phyloP scores from a whole-genome alignment of 2,329 filamentous ascomycete species.

The Curvularia sp. region DNA sequence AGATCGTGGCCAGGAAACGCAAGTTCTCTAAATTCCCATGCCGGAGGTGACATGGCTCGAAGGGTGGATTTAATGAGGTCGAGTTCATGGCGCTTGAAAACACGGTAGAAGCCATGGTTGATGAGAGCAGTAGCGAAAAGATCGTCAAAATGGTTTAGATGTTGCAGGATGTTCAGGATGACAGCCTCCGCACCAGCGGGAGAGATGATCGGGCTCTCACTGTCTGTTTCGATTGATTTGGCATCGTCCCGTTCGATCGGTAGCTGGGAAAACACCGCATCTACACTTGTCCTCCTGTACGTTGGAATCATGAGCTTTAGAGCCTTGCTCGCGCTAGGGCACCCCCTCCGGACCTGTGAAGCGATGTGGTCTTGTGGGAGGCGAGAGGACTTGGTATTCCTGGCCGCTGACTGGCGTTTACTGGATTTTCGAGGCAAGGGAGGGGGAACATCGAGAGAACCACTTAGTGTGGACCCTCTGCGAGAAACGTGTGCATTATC shows the following conservation, averaged over 20 bases:
- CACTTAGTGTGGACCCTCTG: slow-evolving; percentile 22
- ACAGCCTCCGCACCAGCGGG: slow-evolving; percentile 58
- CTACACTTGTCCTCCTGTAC: slow-evolving; percentile 30
- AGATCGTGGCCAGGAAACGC: slow-evolving; percentile 59
- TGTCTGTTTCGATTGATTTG: slow-evolving; percentile 13
- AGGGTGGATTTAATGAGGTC: slow-evolving; percentile 60
- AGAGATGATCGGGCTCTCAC: slow-evolving; percentile 50
- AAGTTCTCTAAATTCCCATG: slow-evolving; percentile 68
- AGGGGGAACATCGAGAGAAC: slow-evolving; percentile 22
- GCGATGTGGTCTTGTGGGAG: slow-evolving; percentile 43
- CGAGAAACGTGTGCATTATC: slow-evolving; percentile 16
- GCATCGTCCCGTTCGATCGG: slow-evolving; percentile 16
- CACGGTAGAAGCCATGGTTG: slow-evolving; percentile 63
- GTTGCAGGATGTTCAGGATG: slow-evolving; percentile 60
- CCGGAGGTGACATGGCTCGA: slow-evolving; percentile 63
- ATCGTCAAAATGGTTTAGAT: slow-evolving; percentile 60
- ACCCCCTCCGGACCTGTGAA: slow-evolving; percentile 35
- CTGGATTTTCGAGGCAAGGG: slow-evolving; percentile 54
- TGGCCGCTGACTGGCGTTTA: slow-evolving; percentile 47
- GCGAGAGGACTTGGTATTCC: slow-evolving; percentile 32
- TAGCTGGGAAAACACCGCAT: slow-evolving; percentile 32
- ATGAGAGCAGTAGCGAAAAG: slow-evolving; percentile 63
- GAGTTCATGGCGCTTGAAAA: slow-evolving; percentile 66
- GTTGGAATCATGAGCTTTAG: slow-evolving; percentile 39
- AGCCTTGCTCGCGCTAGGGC: slow-evolving; percentile 25